These are phyloP conservation scores for Talaromyces sp. DNA, from an alignment of 2,329 filamentous ascomycete genomes.

Conservation along the genomic window DNA sequence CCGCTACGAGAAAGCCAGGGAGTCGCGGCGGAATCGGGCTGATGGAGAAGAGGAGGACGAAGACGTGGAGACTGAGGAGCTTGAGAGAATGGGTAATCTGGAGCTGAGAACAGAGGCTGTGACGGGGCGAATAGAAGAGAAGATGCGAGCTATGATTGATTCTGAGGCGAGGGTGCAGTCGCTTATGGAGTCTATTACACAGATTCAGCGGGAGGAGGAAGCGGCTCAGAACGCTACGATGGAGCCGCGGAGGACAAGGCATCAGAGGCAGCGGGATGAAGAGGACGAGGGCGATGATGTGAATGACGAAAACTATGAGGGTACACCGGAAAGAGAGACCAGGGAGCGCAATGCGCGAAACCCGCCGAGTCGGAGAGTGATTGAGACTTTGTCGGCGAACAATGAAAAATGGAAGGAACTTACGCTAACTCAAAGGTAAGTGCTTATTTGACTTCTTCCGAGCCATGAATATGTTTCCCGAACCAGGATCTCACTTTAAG, in stretches of 20 bases:
- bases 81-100: slow-evolving; percentile 45
- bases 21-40: slow-evolving; percentile 22
- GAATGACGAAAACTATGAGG: slow-evolving; percentile 47
- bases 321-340: slow-evolving; percentile 41
- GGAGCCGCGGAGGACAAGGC: slow-evolving; percentile 17
- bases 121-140: slow-evolving; percentile 60
- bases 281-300: slow-evolving; percentile 43
- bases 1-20: slow-evolving; percentile 36
- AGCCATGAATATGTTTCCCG: background rate
- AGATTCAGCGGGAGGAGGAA: slow-evolving; percentile 45
- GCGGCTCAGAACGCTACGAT: slow-evolving; percentile 33
- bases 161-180: slow-evolving; percentile 50
- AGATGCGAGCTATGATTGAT: slow-evolving; percentile 62
- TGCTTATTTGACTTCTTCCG: slow-evolving; percentile 19
- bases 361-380: slow-evolving; percentile 40
- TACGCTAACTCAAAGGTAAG: slow-evolving; percentile 48
- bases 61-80: slow-evolving; percentile 26
- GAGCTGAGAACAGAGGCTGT: slow-evolving; percentile 53
- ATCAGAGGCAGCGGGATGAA: slow-evolving; percentile 25
- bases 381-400: slow-evolving; percentile 38
- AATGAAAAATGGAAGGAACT: slow-evolving; percentile 38
- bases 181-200: slow-evolving; percentile 48
- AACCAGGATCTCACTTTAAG: background rate
- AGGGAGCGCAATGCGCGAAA: slow-evolving; percentile 24
- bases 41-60: slow-evolving; percentile 22